phyloP scores from a whole-genome alignment of 2,329 filamentous ascomycete genomes.

The Fusarium sp. region DNA sequence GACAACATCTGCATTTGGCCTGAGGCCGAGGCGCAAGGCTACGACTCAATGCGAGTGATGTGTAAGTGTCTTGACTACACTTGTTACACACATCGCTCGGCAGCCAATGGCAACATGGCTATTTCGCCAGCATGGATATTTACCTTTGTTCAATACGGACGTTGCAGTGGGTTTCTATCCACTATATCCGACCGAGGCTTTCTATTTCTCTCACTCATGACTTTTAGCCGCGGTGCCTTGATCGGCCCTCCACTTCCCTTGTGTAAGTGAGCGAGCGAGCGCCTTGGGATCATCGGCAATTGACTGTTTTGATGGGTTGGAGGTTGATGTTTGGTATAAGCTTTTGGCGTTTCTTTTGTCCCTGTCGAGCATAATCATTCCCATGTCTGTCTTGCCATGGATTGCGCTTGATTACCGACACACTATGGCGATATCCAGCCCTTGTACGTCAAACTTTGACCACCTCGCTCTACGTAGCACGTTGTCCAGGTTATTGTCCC shows the following conservation, averaged over 20 bases:
- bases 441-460: constrained; percentile 32
- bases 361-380: neutral
- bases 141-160: constrained; percentile 3
- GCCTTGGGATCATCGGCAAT: constrained; percentile 5
- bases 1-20: constrained; percentile 4
- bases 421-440: constrained; percentile 31
- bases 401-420: constrained; percentile 27
- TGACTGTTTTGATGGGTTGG: neutral
- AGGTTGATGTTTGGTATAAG: neutral
- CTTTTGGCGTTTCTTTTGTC: constrained; percentile 1
- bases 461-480: constrained; percentile 10
- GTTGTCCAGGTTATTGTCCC: neutral
- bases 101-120: constrained; percentile 29
- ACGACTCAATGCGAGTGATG: constrained; percentile 7
- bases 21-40: constrained; percentile 22
- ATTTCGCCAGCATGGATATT: constrained; percentile 15
- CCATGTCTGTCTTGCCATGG: constrained; percentile 1
- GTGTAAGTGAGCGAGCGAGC: constrained; percentile 20
- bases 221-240: constrained; percentile 13
- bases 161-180: constrained; percentile 17
- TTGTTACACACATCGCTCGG: constrained; percentile 12
- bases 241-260: constrained; percentile 23
- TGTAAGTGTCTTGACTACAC: constrained; percentile 32
- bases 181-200: constrained; percentile 29
- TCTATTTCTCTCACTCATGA: constrained; percentile 11